These are phyloP conservation scores for Acanthamoeba divionensis DNA, from an alignment of 208 protist genomes.

Conservation along the genomic window DNA sequence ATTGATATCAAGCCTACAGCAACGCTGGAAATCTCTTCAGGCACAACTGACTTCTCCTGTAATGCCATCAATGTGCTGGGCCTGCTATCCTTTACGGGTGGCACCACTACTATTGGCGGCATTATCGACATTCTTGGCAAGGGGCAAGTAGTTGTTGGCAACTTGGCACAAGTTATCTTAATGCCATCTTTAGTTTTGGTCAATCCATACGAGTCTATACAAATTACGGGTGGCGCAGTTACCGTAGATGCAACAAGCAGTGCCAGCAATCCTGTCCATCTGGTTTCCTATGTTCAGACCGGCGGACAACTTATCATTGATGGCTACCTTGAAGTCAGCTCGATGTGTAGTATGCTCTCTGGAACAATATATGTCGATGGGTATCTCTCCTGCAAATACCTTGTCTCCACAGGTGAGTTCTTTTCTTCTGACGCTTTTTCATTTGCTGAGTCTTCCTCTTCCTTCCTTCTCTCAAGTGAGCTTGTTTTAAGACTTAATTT, in stretches of 20 bases:
- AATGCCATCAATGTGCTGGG: conserved; percentile 25
- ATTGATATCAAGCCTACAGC: not conserved
- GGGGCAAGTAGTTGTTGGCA: not conserved
- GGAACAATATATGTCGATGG: conserved; percentile 15
- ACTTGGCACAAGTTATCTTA: not conserved
- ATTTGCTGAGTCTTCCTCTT: too few species aligned
- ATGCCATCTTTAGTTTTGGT: conserved; percentile 20
- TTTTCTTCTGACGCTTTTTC: too few species aligned
- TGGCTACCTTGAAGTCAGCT: not conserved
- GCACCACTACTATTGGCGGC: not conserved
- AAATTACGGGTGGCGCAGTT: not conserved
- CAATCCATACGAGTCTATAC: not conserved
- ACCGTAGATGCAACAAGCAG: too few species aligned
- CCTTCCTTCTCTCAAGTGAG: too few species aligned
- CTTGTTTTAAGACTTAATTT: too few species aligned
- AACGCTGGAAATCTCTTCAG: not conserved
- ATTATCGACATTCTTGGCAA: conserved; percentile 12
- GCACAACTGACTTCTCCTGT: not conserved
- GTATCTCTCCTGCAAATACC: conserved; percentile 5
- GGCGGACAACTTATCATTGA: too few species aligned
- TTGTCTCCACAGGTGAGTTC: conserved; percentile 30
- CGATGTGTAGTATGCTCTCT: not conserved
- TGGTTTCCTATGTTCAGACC: too few species aligned
- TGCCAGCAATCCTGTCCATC: too few species aligned
- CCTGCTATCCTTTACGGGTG: not conserved